These are phyloP conservation scores for Debaryomyces singareniensis DNA, from an alignment of 1,139 yeast species.

Conservation along the genomic window DNA sequence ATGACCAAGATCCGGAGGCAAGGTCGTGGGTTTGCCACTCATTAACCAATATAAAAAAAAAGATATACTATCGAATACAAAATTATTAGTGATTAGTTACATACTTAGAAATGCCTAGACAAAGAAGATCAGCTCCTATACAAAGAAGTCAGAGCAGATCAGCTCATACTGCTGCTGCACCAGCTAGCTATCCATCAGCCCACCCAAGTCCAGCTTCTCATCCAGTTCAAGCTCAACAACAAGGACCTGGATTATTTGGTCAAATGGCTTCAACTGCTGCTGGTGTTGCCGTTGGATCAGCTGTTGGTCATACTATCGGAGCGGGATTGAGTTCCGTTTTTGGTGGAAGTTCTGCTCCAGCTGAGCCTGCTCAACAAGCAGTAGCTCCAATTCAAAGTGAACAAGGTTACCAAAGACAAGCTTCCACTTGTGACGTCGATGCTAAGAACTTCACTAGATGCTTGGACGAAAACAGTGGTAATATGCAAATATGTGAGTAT, in stretches of 20 bases:
- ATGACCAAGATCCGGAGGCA: background rate
- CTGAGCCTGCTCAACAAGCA: slow-evolving; percentile 40
- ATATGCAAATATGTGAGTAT: slow-evolving; percentile 95
- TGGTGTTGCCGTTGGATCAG: slow-evolving; percentile 98
- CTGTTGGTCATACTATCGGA: slow-evolving; percentile 94
- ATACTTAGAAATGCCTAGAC: slow-evolving; percentile 48
- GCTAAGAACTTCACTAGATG: slow-evolving; percentile 95
- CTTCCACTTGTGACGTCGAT: slow-evolving; percentile 75
- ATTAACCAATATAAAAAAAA: no score
- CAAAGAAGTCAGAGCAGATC: slow-evolving; percentile 62
- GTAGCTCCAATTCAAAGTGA: slow-evolving; percentile 34
- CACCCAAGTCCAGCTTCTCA: slow-evolving; percentile 13
- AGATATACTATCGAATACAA: no score
- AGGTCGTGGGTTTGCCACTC: slow-evolving; percentile 1
- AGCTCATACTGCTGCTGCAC: slow-evolving; percentile 70
- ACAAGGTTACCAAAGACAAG: slow-evolving; percentile 39
- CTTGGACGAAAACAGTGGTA: slow-evolving; percentile 86
- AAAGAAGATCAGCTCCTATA: slow-evolving; percentile 60
- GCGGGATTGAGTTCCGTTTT: slow-evolving; percentile 88
- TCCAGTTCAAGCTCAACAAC: slow-evolving; percentile 37
- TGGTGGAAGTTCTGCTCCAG: slow-evolving; percentile 68
- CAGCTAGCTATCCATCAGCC: slow-evolving; percentile 25
- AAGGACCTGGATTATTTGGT: slow-evolving; percentile 79
- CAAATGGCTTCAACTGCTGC: slow-evolving; percentile 99
- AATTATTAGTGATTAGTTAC: no score